Evolutionary conservation across 202 grass and related monocot genomes (phyloP).

Genomic region (Carex sylvatica): DNA sequence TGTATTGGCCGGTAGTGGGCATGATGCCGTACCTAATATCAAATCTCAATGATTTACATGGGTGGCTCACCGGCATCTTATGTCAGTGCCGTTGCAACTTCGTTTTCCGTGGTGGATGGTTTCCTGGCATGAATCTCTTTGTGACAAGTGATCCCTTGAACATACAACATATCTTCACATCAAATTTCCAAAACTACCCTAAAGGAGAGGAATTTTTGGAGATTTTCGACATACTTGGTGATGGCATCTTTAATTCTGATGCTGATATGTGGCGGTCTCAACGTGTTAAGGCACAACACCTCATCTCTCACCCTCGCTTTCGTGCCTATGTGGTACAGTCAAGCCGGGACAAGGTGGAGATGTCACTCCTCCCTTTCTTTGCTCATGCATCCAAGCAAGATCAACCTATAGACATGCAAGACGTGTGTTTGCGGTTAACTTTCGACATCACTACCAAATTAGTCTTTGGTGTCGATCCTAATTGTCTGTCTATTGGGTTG

Average conservation of each 20-base stretch:
- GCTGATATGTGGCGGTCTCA: constrained; percentile 50
- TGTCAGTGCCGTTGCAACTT: constrained; percentile 34
- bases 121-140: constrained; percentile 45
- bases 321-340: constrained; percentile 34
- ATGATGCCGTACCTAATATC: constrained; percentile 60
- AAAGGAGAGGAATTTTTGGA: constrained; percentile 64
- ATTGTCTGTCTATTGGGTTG: constrained; percentile 33
- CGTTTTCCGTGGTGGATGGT: constrained; percentile 37
- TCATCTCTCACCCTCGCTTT: constrained; percentile 42
- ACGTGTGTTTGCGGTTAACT: constrained; percentile 63
- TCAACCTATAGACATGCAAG: constrained; percentile 47
- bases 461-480: constrained; percentile 71
- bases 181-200: constrained; percentile 75
- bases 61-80: constrained; percentile 43
- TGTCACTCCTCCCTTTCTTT: constrained; percentile 49
- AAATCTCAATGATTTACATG: constrained; percentile 52
- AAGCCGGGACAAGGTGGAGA: constrained; percentile 44
- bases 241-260: constrained; percentile 70
- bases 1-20: constrained; percentile 58
- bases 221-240: constrained; percentile 68
- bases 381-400: constrained; percentile 23
- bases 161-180: constrained; percentile 66
- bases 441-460: constrained; percentile 63
- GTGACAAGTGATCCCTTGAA: constrained; percentile 57
- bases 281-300: constrained; percentile 53